These are phyloP conservation scores for Heterobasidion occidentale DNA, from an alignment of 1,284 basidiomycete species.

Conservation along the genomic window DNA sequence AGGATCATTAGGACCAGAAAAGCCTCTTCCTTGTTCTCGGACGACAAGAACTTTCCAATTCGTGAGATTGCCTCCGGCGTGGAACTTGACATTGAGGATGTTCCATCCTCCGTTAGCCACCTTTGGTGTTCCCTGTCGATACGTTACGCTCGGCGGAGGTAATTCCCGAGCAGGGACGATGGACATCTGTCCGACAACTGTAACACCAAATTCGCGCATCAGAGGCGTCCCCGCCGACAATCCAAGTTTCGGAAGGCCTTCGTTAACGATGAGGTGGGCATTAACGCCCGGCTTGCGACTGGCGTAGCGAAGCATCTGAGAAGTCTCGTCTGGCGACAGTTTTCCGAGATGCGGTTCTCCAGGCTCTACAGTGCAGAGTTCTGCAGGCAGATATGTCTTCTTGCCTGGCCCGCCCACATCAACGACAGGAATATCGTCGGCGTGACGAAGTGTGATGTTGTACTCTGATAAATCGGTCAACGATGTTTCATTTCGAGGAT, in stretches of 20 bases:
- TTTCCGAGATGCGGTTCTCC: constrained; percentile 48
- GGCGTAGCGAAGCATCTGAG: constrained; percentile 57
- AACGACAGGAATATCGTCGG: constrained; percentile 51
- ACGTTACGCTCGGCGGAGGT: constrained; percentile 45
- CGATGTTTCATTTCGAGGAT: background rate
- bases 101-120: constrained; percentile 64
- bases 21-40: constrained; percentile 31
- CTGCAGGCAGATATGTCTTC: constrained; percentile 49
- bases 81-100: constrained; percentile 59
- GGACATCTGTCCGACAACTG: constrained; percentile 47
- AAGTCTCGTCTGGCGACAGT: constrained; percentile 45
- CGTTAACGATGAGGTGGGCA: constrained; percentile 43
- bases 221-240: constrained; percentile 27
- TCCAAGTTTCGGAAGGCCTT: constrained; percentile 51
- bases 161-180: constrained; percentile 57
- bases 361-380: constrained; percentile 56
- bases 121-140: constrained; percentile 32
- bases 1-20: constrained; percentile 34
- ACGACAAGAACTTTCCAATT: constrained; percentile 58
- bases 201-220: constrained; percentile 45
- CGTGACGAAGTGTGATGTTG: constrained; percentile 37
- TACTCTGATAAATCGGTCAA: constrained; percentile 37
- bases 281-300: constrained; percentile 54
- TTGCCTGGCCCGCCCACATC: constrained; percentile 40
- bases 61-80: constrained; percentile 35